These are phyloP conservation scores for Chaetoceros muelleri DNA, from an alignment of 108 stramenopile species.

Conservation along the genomic window DNA sequence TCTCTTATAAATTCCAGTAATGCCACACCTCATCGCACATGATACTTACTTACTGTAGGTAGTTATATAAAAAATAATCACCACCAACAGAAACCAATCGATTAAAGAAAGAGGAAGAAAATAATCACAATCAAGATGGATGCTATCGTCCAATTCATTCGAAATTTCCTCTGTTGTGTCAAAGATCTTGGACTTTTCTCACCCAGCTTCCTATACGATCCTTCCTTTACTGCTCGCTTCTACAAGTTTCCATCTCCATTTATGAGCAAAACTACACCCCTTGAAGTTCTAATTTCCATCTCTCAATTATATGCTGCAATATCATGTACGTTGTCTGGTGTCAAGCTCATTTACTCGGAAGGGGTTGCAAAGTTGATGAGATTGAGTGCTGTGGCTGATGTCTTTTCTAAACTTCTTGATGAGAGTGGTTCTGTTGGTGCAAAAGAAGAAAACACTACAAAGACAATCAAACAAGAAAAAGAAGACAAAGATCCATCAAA, in stretches of 20 bases:
- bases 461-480: constrained; percentile 4
- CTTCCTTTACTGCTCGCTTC: constrained; percentile 29
- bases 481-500: constrained; percentile 3
- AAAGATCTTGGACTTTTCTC: constrained; percentile 55
- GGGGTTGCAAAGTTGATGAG: constrained; percentile 41
- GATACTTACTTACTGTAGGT: too few relatives aligned
- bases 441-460: constrained; percentile 1
- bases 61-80: too few relatives aligned
- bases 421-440: too few relatives aligned
- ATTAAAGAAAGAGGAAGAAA: too few relatives aligned
- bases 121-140: constrained; percentile 61
- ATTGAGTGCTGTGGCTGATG: constrained; percentile 3
- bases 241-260: constrained; percentile 27
- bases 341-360: constrained; percentile 22
- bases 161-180: constrained; percentile 71
- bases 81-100: not conserved
- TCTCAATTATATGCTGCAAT: constrained; percentile 70
- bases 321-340: constrained; percentile 32
- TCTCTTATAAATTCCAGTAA: too few relatives aligned
- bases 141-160: constrained; percentile 69
- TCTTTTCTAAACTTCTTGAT: not conserved
- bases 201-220: constrained; percentile 50
- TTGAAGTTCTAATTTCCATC: constrained; percentile 68
- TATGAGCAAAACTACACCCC: constrained; percentile 64
- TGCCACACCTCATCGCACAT: too few relatives aligned